Percentiles rank a stretch among this genome's conserved stretches.
Conservation (phyloP, 2,329 filamentous ascomycete genomes). For the Fonsecaea pedrosoi region DNA sequence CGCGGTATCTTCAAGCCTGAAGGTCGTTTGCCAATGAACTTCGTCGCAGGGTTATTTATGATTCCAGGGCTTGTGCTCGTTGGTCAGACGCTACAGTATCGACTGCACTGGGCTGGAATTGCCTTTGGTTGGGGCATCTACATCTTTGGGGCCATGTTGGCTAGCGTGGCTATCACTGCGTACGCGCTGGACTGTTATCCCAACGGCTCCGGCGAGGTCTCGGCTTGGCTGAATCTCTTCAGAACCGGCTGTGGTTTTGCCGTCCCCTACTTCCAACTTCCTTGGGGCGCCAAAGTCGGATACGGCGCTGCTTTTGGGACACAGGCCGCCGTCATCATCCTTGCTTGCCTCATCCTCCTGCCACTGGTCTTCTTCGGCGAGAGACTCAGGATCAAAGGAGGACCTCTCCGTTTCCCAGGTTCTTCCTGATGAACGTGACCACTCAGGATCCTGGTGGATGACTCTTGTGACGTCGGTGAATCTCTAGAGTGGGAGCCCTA, state of each 20-base stretch:
- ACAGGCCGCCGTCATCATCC: conserved; percentile 51
- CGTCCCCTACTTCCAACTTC: conserved; percentile 57
- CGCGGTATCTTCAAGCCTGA: conserved; percentile 14
- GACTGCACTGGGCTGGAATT: conserved; percentile 6
- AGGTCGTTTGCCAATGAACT: conserved; percentile 1
- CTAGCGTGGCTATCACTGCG: conserved; percentile 55
- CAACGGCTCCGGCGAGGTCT: conserved; percentile 60
- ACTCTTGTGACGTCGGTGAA: too few relatives aligned
- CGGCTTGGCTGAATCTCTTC: conserved; percentile 58
- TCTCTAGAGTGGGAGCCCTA: too few relatives aligned
- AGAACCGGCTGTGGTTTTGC: conserved; percentile 57
- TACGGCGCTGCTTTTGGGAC: conserved; percentile 55
- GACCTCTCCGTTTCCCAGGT: not conserved
- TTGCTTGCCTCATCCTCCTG: conserved; percentile 7
- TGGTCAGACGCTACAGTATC: conserved; percentile 38
- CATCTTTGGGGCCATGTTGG: conserved; percentile 24
- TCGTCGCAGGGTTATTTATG: conserved; percentile 9
- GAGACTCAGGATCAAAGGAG: not conserved
- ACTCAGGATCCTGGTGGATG: too few relatives aligned
- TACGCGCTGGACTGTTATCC: conserved; percentile 63
- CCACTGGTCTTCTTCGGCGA: not conserved
- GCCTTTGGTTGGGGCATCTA: conserved; percentile 23
- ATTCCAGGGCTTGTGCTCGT: conserved; percentile 36
- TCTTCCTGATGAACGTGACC: not conserved
- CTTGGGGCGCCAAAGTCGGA: conserved; percentile 55